Conservation (phyloP, 2,329 filamentous ascomycete species). For the Geosmithia flava region DNA sequence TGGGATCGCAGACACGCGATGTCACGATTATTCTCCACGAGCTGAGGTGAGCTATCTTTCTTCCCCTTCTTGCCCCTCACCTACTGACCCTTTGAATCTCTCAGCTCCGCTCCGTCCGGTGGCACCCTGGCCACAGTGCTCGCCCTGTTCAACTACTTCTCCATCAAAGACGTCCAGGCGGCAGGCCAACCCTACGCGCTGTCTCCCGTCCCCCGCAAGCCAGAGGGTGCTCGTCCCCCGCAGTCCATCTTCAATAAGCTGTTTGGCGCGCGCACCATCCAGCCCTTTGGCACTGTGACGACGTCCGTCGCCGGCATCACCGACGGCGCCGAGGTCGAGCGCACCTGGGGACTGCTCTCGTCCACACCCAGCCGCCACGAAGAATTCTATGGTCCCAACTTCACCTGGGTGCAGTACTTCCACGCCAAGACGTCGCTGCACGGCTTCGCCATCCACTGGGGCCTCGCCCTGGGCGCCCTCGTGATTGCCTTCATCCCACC, state of each 20-base stretch:
- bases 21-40: conserved; percentile 37
- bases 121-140: conserved; percentile 59
- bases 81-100: neutral
- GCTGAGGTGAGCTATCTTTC: conserved; percentile 18
- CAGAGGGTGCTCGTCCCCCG: conserved; percentile 2
- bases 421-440: conserved; percentile 34
- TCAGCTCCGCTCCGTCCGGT: conserved; percentile 37
- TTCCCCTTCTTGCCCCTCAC: neutral
- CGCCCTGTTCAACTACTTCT: conserved; percentile 39
- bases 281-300: conserved; percentile 41
- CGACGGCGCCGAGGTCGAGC: conserved; percentile 43
- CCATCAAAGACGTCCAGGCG: conserved; percentile 30
- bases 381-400: conserved; percentile 48
- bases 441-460: conserved; percentile 37
- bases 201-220: conserved; percentile 38
- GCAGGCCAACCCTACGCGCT: conserved; percentile 39
- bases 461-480: conserved; percentile 26
- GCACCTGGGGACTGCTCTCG: conserved; percentile 50
- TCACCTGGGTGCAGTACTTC: conserved; percentile 43
- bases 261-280: conserved; percentile 35
- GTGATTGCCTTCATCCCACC: conserved; percentile 32
- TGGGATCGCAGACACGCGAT: conserved; percentile 37
- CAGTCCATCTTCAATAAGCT: conserved; percentile 27
- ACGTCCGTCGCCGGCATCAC: conserved; percentile 35
- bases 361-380: conserved; percentile 27